Evolutionary conservation across 2,329 filamentous ascomycete genomes (phyloP), one percentile per base, ranked within the genome.

Genomic region (Zarea fungicola): DNA sequence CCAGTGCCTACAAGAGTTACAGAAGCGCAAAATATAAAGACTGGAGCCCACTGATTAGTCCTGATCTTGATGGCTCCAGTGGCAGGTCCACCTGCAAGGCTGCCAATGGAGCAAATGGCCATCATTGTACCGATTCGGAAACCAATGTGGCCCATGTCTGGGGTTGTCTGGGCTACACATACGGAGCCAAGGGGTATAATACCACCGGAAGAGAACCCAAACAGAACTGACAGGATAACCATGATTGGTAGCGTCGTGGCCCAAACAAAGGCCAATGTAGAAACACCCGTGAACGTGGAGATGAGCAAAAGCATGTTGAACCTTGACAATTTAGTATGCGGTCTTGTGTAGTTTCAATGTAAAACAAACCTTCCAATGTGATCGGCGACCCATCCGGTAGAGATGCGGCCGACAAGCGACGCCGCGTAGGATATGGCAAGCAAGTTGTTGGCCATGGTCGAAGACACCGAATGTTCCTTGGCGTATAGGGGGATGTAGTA

Each of bases 341-440:
- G 25, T 29, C 11, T 19, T 6, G 1, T 19, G 21, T 36, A 16
- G 3, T 10, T 2, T 16, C 6, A 23, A 9, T 25, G 21, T 23
- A 36, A 6, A 9, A 34, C 53, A 42, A 42, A 59, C 8, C 75
- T 70, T 5, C 77, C 77, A 37, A 69, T 60, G 42, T 68, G 68
- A 54, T 81, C 77, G 5, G 74, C 75, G 34, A 80, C 57, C 56
- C 74, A 69, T 34, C 76, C 76, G 3, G 76, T 74, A 1, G 70
- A 53, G 51, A 80, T 72, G 34, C 78, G 73, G 4, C 79, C 78
- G 21, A 75, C 62, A 8, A 73, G 66, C 1, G 75, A 78, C 11
- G 78, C 77, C 0, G 74, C 73, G 58, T 85, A 85, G 55, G 84
- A 71, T 53, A 85, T 77, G 8, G 80, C 70, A 6, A 85, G 68